Conservation (phyloP, 2,329 filamentous ascomycete genomes). For the Cladophialophora chaetospira region DNA sequence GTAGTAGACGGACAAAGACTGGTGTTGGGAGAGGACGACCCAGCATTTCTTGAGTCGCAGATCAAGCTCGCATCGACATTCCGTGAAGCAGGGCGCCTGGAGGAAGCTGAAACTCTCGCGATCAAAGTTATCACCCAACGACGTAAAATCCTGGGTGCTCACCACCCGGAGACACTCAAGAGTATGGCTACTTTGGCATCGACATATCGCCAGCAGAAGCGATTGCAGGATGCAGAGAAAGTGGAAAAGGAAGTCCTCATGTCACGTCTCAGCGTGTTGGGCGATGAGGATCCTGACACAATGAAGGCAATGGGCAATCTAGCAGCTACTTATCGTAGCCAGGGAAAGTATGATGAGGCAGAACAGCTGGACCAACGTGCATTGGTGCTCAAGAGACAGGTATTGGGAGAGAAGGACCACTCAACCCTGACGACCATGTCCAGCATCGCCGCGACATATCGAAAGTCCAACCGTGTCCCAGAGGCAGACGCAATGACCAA, state of each 20-base stretch:
- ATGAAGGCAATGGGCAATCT: not conserved
- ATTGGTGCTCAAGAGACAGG: not conserved
- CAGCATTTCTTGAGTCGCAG: constrained; percentile 27
- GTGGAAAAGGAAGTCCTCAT: not conserved
- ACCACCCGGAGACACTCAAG: not conserved
- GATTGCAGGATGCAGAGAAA: not conserved
- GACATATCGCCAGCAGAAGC: not conserved
- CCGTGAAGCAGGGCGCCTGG: constrained; percentile 21
- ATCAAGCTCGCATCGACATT: constrained; percentile 29
- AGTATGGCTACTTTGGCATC: not conserved
- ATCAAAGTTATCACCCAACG: constrained; percentile 1
- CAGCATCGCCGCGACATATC: not conserved
- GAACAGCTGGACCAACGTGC: not conserved
- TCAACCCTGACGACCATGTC: not conserved
- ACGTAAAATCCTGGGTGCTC: too few relatives aligned
- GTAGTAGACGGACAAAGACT: constrained; percentile 29
- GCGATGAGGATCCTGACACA: not conserved
- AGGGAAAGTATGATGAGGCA: not conserved
- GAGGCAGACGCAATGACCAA: too few relatives aligned
- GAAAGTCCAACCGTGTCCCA: too few relatives aligned
- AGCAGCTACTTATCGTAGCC: not conserved
- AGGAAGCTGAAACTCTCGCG: constrained; percentile 35
- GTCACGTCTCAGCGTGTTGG: not conserved
- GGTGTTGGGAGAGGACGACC: constrained; percentile 29
- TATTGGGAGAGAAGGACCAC: not conserved